These are phyloP conservation scores for Plantago coronopus DNA, from an alignment of 305 asterid genomes.

Conservation along the genomic window DNA sequence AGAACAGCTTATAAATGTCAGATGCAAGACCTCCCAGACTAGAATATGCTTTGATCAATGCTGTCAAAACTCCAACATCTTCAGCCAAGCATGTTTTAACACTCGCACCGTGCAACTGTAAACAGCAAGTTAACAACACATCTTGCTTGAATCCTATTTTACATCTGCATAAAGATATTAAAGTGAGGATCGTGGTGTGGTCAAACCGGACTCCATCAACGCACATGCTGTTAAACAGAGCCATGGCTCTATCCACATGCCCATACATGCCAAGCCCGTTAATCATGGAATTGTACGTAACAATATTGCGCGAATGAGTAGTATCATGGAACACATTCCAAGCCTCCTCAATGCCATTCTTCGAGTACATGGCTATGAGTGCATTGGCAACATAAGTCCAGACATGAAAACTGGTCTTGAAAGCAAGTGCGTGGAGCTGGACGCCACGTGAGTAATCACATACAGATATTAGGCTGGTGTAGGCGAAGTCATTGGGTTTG, in stretches of 20 bases:
- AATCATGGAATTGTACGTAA: slow-evolving; percentile 72
- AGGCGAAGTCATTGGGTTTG: slow-evolving; percentile 74
- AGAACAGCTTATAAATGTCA: slow-evolving; percentile 48
- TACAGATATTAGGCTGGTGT: slow-evolving; percentile 58
- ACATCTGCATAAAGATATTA: slow-evolving; percentile 45
- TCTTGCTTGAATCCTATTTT: slow-evolving; percentile 21
- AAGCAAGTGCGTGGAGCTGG: slow-evolving; percentile 61
- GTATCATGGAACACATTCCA: slow-evolving; percentile 48
- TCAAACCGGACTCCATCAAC: slow-evolving; percentile 55
- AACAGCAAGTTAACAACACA: slow-evolving; percentile 36
- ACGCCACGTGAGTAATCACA: slow-evolving; percentile 56
- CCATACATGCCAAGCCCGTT: slow-evolving; percentile 48
- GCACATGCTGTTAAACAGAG: slow-evolving; percentile 42
- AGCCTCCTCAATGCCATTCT: slow-evolving; percentile 35
- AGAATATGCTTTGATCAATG: slow-evolving; percentile 65
- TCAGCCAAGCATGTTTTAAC: slow-evolving; percentile 42
- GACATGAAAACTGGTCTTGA: slow-evolving; percentile 51
- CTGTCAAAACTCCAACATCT: slow-evolving; percentile 66
- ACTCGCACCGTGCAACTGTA: slow-evolving; percentile 56
- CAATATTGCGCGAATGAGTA: slow-evolving; percentile 47
- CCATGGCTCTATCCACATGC: slow-evolving; percentile 37
- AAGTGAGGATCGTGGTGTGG: slow-evolving; percentile 52
- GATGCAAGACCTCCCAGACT: slow-evolving; percentile 41
- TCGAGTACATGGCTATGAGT: slow-evolving; percentile 68
- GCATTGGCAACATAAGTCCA: slow-evolving; percentile 81